phyloP scores from a whole-genome alignment of 2,329 filamentous ascomycete species.

The Xylaria multiplex region DNA sequence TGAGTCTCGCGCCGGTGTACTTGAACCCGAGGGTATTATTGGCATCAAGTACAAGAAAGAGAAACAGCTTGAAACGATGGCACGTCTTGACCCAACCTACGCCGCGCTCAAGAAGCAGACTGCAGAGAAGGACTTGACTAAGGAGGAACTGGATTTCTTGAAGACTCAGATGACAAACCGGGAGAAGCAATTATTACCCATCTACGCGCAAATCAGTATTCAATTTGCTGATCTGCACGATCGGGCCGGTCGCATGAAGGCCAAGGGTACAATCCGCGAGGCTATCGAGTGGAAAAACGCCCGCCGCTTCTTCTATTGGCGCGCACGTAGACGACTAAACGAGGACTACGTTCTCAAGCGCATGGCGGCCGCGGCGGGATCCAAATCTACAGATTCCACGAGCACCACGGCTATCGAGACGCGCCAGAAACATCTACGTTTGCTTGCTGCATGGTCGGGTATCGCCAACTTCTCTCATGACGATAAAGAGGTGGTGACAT shows the following conservation, averaged over 20 bases:
- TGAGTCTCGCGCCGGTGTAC: constrained; percentile 93
- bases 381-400: constrained; percentile 48
- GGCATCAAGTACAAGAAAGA: constrained; percentile 99
- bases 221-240: constrained; percentile 98
- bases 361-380: constrained; percentile 65
- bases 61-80: constrained; percentile 97
- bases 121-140: constrained; percentile 70
- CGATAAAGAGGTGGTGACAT: constrained; percentile 85
- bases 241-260: constrained; percentile 96
- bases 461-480: constrained; percentile 80
- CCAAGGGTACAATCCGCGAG: constrained; percentile 92
- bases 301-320: constrained; percentile 99
- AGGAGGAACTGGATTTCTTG: constrained; percentile 80
- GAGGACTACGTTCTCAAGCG: constrained; percentile 97
- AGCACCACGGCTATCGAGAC: constrained; percentile 54
- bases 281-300: constrained; percentile 87
- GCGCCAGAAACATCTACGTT: constrained; percentile 75
- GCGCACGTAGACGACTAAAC: constrained; percentile 92
- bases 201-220: constrained; percentile 94
- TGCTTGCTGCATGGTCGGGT: constrained; percentile 84
- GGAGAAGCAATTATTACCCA: constrained; percentile 88
- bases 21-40: constrained; percentile 97
- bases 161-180: constrained; percentile 86
- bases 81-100: constrained; percentile 87
- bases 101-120: constrained; percentile 84